Evolutionary conservation across 768 basidiomycete species (phyloP).

Genomic region (Fomitopsis serialis): DNA sequence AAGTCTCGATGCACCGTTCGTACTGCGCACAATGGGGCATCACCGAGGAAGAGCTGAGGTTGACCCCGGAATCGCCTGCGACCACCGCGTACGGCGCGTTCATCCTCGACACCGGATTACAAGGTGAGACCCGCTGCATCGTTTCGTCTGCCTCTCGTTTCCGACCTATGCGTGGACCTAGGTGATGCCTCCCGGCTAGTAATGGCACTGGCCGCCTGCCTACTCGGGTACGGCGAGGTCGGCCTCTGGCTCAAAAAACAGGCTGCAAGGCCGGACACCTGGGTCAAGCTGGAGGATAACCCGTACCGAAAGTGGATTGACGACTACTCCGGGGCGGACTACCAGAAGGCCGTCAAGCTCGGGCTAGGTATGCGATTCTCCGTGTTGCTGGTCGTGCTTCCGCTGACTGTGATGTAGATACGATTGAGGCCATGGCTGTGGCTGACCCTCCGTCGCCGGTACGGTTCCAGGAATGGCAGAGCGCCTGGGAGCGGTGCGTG

Average conservation of each 20-base stretch:
- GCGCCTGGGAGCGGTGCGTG: slow-evolving; percentile 74
- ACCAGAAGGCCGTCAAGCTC: slow-evolving; percentile 63
- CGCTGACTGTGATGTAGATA: slow-evolving; percentile 37
- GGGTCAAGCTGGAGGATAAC: slow-evolving; percentile 62
- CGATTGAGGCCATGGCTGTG: slow-evolving; percentile 63
- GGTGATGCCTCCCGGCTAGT: slow-evolving; percentile 68
- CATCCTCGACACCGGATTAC: slow-evolving; percentile 72
- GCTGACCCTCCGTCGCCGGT: slow-evolving; percentile 56
- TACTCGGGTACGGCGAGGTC: slow-evolving; percentile 90
- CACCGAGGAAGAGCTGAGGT: slow-evolving; percentile 50
- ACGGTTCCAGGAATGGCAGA: slow-evolving; percentile 59
- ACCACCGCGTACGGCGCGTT: slow-evolving; percentile 87
- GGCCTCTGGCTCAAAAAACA: slow-evolving; percentile 76
- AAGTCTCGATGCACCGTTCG: slow-evolving; percentile 64
- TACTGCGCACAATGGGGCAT: slow-evolving; percentile 75
- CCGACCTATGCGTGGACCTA: slow-evolving; percentile 11
- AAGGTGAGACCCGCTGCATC: slow-evolving; percentile 35
- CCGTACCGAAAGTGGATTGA: slow-evolving; percentile 74
- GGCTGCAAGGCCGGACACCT: slow-evolving; percentile 37
- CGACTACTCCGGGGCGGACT: slow-evolving; percentile 70
- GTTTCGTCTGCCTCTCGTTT: not conserved
- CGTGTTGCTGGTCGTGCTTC: not conserved
- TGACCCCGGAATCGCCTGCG: slow-evolving; percentile 58
- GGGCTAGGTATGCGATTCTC: slow-evolving; percentile 53
- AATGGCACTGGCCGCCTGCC: slow-evolving; percentile 82